A percentile compares a stretch with the other conserved stretches of the same genome.
These are phyloP conservation scores for Spizellomyces punctatus DNA, from an alignment of 192 early-diverging fungal species.

Conservation along the genomic window DNA sequence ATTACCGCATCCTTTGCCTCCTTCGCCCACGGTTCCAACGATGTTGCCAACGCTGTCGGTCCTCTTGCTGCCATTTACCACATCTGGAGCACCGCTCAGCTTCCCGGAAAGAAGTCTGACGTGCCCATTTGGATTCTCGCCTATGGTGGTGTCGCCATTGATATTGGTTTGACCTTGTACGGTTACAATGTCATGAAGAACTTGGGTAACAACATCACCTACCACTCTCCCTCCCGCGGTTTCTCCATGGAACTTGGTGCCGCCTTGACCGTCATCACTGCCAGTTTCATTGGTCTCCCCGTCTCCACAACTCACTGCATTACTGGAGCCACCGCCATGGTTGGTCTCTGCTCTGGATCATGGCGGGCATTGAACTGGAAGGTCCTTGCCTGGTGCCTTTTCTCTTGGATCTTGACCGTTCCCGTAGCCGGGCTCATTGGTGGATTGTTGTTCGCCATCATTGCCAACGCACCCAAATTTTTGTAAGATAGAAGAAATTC, in stretches of 20 bases:
- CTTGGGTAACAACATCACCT: slow-evolving; percentile 84
- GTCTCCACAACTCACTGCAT: slow-evolving; percentile 87
- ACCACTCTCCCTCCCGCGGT: slow-evolving; percentile 77
- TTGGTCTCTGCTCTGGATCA: slow-evolving; percentile 74
- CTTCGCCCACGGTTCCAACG: slow-evolving; percentile 85
- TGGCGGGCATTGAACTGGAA: slow-evolving; percentile 76
- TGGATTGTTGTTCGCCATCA: slow-evolving; percentile 72
- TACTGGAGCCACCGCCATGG: slow-evolving; percentile 71
- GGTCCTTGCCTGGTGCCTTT: slow-evolving; percentile 62
- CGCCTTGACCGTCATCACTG: slow-evolving; percentile 76
- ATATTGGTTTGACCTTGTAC: slow-evolving; percentile 72
- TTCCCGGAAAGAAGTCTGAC: slow-evolving; percentile 51
- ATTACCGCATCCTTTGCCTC: slow-evolving; percentile 80
- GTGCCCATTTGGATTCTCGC: slow-evolving; percentile 79
- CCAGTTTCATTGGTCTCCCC: slow-evolving; percentile 75
- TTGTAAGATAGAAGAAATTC: background rate
- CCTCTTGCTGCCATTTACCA: slow-evolving; percentile 75
- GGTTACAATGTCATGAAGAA: slow-evolving; percentile 78
- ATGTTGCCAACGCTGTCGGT: slow-evolving; percentile 85
- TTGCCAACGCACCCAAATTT: slow-evolving; percentile 12
- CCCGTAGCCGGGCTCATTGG: slow-evolving; percentile 67
- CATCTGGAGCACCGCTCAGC: slow-evolving; percentile 63
- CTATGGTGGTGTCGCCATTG: slow-evolving; percentile 73
- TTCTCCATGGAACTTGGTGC: slow-evolving; percentile 80
- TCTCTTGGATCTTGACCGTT: slow-evolving; percentile 77